These are phyloP conservation scores for Colletotrichum sp. DNA, from an alignment of 2,329 filamentous ascomycete species.

Conservation along the genomic window DNA sequence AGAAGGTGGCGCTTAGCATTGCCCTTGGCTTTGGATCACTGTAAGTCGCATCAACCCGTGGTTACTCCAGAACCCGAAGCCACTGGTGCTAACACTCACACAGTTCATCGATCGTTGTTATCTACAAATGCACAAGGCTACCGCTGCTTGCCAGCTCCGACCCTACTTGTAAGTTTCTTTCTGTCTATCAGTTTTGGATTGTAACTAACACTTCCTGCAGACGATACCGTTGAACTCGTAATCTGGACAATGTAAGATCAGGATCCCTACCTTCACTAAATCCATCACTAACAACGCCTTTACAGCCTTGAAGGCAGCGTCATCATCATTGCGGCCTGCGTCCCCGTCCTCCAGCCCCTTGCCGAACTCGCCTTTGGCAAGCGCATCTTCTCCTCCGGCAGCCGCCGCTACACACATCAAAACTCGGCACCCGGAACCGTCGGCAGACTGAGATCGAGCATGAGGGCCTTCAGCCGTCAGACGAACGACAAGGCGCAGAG, in stretches of 20 bases:
- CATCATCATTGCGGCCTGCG: slow-evolving; percentile 39
- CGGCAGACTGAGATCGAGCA: background rate
- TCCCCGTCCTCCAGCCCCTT: slow-evolving; percentile 38
- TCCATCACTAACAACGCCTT: background rate
- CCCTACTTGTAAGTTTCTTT: slow-evolving; percentile 24
- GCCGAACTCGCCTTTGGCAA: background rate
- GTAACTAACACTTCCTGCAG: slow-evolving; percentile 3
- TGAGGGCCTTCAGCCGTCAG: background rate
- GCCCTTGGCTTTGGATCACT: slow-evolving; percentile 44
- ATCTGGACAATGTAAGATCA: slow-evolving; percentile 49
- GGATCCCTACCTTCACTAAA: fast-evolving
- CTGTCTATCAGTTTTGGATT: fast-evolving
- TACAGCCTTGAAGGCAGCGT: slow-evolving; percentile 34
- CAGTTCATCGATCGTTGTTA: slow-evolving; percentile 29
- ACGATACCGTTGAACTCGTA: slow-evolving; percentile 44
- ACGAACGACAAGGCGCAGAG: background rate
- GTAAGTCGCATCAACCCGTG: slow-evolving; percentile 23
- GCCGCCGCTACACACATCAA: background rate
- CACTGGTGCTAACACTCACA: background rate
- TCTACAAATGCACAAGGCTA: slow-evolving; percentile 39
- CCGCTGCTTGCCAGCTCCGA: slow-evolving; percentile 30
- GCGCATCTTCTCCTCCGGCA: slow-evolving; percentile 3
- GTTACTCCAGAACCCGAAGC: background rate
- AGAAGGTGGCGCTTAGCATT: slow-evolving; percentile 42
- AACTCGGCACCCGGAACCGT: background rate